Conservation (phyloP, 2,329 filamentous ascomycete species). For the Fusarium guadeloupense region DNA sequence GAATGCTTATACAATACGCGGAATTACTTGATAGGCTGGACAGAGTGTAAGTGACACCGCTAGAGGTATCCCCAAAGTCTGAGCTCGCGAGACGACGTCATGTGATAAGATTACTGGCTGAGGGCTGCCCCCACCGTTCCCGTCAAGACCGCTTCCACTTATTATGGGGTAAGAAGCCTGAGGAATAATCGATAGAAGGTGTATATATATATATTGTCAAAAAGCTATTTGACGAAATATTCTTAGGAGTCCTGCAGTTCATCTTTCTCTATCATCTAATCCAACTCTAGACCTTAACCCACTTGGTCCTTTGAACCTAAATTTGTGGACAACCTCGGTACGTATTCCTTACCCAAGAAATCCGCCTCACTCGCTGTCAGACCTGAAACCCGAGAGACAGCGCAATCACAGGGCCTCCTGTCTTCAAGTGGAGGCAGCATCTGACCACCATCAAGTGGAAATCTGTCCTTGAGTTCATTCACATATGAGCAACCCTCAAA, state of each 20-base stretch:
- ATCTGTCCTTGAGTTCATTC: conserved; percentile 14
- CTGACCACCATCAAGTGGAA: conserved; percentile 9
- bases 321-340: neutral
- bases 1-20: conserved; percentile 28
- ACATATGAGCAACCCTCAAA: neutral
- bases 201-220: too few species aligned
- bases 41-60: conserved; percentile 36
- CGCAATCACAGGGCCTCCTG: conserved; percentile 13
- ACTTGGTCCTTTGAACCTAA: too few species aligned
- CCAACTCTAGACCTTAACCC: too few species aligned
- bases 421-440: conserved; percentile 5
- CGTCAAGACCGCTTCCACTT: neutral
- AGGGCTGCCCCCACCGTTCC: conserved; percentile 19
- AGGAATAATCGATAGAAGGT: neutral
- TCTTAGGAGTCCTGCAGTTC: too few species aligned
- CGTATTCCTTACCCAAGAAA: neutral
- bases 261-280: too few species aligned
- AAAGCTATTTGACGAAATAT: too few species aligned
- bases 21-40: conserved; percentile 36
- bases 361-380: neutral
- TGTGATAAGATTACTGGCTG: conserved; percentile 38
- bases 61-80: conserved; percentile 4
- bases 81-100: conserved; percentile 34
- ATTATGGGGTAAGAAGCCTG: neutral
- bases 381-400: conserved; percentile 9